A percentile compares a stretch with the other conserved stretches of the same genome.
phyloP scores from a whole-genome alignment of 176 grass and related monocot species.

The Canna indica region DNA sequence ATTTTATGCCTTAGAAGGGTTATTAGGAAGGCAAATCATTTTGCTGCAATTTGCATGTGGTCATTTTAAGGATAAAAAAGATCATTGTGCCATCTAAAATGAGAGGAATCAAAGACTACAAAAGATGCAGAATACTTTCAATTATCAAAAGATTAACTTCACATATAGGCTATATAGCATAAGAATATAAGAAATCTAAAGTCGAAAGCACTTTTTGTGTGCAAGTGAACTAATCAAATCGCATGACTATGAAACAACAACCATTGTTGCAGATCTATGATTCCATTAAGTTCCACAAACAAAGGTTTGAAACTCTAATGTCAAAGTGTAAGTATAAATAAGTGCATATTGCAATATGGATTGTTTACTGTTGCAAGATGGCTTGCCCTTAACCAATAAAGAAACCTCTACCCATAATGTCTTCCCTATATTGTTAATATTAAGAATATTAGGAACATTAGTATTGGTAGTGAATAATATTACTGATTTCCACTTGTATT shows the following conservation, averaged over 20 bases:
- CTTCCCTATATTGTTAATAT: no score
- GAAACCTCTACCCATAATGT: neutral
- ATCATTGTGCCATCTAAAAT: neutral
- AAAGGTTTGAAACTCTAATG: neutral
- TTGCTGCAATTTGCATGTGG: neutral
- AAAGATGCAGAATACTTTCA: neutral
- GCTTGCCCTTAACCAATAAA: neutral
- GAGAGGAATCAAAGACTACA: neutral
- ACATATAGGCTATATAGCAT: no score
- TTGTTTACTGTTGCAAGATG: neutral
- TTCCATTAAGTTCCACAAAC: neutral
- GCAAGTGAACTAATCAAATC: neutral
- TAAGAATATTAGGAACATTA: no score
- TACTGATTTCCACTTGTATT: no score
- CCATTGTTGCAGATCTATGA: neutral
- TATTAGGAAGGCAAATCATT: neutral
- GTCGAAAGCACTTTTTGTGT: neutral
- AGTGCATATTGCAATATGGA: neutral
- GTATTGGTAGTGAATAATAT: no score
- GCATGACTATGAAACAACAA: neutral
- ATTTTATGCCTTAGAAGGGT: neutral
- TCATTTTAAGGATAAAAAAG: no score
- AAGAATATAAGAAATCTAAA: no score
- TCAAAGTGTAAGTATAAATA: neutral
- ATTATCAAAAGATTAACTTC: no score